A percentile compares a stretch with the other conserved stretches of the same genome.
Conservation (phyloP, 2,329 filamentous ascomycete genomes). For the Hansfordia pulvinata region DNA sequence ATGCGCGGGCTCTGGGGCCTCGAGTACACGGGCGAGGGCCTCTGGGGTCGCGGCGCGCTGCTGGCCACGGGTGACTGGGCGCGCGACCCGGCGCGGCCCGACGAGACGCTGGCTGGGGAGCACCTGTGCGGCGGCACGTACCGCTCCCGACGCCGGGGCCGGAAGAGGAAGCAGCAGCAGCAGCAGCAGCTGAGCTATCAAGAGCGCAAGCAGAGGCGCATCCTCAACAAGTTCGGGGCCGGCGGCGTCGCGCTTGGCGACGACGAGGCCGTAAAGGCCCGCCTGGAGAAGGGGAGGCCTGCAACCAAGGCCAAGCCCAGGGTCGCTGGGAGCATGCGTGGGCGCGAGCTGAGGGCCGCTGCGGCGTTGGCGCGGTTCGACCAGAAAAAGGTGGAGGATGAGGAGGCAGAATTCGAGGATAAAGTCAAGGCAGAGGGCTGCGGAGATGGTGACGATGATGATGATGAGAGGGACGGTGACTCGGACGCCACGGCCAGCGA, state of each 20-base stretch:
- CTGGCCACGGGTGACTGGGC: slow-evolving; percentile 49
- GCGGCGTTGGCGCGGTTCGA: slow-evolving; percentile 66
- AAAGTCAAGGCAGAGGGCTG: slow-evolving; percentile 23
- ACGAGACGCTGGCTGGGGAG: slow-evolving; percentile 49
- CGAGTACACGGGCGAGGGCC: slow-evolving; percentile 64
- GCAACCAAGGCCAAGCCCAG: slow-evolving; percentile 53
- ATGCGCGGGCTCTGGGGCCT: slow-evolving; percentile 58
- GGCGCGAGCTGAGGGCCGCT: slow-evolving; percentile 61
- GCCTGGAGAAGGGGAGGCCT: slow-evolving; percentile 53
- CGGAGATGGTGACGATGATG: slow-evolving; percentile 13
- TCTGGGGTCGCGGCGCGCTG: slow-evolving; percentile 64
- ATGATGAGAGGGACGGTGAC: slow-evolving; percentile 21
- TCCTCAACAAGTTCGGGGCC: slow-evolving; percentile 63
- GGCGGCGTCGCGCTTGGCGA: slow-evolving; percentile 57
- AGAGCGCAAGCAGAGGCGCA: slow-evolving; percentile 59
- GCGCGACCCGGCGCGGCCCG: slow-evolving; percentile 32
- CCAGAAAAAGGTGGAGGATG: slow-evolving; percentile 34
- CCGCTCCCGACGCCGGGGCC: slow-evolving; percentile 42
- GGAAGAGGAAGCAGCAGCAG: slow-evolving; percentile 32
- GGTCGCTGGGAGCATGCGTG: slow-evolving; percentile 61
- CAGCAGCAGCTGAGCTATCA: slow-evolving; percentile 47
- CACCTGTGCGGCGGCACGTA: slow-evolving; percentile 77
- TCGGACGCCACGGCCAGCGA: slow-evolving; percentile 20
- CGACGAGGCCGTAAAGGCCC: slow-evolving; percentile 50
- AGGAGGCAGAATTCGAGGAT: slow-evolving; percentile 15